Evolutionary conservation across 371 early-diverging fungal genomes (phyloP).

Genomic region (Apophysomyces sp.): DNA sequence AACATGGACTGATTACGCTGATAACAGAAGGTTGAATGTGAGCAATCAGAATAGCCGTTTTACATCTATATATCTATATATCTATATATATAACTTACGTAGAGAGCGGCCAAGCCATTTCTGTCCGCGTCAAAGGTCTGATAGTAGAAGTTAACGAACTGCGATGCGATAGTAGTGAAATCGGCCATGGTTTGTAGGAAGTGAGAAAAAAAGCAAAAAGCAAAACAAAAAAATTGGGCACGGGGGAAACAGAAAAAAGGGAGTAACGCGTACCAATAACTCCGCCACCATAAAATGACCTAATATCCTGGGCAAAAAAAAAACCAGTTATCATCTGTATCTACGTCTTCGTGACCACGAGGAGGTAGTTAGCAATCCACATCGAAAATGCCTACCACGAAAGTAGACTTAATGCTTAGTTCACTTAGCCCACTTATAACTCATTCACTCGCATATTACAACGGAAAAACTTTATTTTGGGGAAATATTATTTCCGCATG

Average conservation of each 20-base stretch:
- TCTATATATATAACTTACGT: conserved; percentile 63
- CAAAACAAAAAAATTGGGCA: background rate
- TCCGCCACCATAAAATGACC: background rate
- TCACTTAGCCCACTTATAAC: no score
- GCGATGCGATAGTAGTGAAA: conserved; percentile 56
- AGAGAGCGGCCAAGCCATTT: conserved; percentile 62
- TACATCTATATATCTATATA: background rate
- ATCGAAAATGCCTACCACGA: no score
- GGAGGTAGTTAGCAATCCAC: no score
- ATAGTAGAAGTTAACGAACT: conserved; percentile 87
- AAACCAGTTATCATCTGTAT: no score
- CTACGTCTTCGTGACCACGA: no score
- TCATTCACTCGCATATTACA: no score
- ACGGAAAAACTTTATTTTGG: no score
- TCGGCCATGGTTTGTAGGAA: conserved; percentile 32
- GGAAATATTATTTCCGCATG: no score
- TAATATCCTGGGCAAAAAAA: no score
- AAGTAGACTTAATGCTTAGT: no score
- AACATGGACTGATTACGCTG: conserved; percentile 84
- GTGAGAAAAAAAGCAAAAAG: conserved; percentile 11
- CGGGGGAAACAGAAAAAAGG: background rate
- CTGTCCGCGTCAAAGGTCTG: conserved; percentile 76
- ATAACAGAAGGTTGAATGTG: conserved; percentile 1
- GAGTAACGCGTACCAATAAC: background rate
- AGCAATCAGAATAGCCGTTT: background rate